Percentiles rank a stretch among this genome's conserved stretches.
Conservation (phyloP, 352 stramenopile genomes). For the Pythium rishiriense region DNA sequence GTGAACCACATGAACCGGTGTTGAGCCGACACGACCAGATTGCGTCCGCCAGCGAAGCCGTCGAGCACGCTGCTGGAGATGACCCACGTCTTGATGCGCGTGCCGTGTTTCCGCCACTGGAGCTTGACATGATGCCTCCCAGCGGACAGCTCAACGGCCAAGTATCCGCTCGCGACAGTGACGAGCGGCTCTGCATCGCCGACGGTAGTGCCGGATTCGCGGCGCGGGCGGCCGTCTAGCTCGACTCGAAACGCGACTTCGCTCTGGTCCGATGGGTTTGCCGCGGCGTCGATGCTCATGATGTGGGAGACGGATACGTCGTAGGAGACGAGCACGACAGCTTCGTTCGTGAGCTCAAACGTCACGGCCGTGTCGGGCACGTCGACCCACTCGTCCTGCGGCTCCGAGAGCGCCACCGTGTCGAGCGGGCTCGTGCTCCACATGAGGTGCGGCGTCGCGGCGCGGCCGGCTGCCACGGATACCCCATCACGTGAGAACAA, state of each 20-base stretch:
- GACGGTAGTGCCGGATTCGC: conserved; percentile 63
- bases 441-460: conserved; percentile 47
- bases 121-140: conserved; percentile 53
- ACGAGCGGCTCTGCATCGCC: conserved; percentile 61
- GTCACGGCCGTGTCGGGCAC: conserved; percentile 51
- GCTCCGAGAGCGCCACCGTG: conserved; percentile 14
- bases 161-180: conserved; percentile 53
- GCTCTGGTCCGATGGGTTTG: conserved; percentile 29
- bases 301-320: conserved; percentile 64
- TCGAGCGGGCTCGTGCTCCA: conserved; percentile 65
- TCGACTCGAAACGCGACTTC: conserved; percentile 66
- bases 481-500: not conserved
- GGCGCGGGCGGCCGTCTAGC: conserved; percentile 55
- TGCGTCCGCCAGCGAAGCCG: conserved; percentile 64
- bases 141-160: conserved; percentile 51
- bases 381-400: conserved; percentile 51
- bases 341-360: conserved; percentile 57
- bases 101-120: conserved; percentile 72
- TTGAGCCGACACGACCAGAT: conserved; percentile 61
- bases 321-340: conserved; percentile 65
- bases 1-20: conserved; percentile 69
- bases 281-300: conserved; percentile 16
- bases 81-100: conserved; percentile 49
- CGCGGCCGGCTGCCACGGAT: conserved; percentile 11
- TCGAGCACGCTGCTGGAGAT: conserved; percentile 63